A percentile compares a stretch with the other conserved stretches of the same genome.
Conservation (phyloP, 2,329 filamentous ascomycete genomes). For the Didymella keratinophila region DNA sequence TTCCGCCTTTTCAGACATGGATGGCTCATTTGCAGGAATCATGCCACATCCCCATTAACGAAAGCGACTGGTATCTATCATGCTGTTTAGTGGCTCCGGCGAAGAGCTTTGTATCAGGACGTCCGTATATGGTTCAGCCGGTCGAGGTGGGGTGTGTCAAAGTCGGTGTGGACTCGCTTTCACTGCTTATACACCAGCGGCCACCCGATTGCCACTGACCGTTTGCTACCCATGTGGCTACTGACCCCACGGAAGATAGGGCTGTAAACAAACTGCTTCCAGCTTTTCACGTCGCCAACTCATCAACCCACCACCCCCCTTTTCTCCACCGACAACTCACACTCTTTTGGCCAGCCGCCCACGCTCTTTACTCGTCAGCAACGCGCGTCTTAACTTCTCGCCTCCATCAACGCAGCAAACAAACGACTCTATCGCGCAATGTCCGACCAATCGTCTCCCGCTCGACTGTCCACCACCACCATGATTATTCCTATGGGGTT, state of each 20-base stretch:
- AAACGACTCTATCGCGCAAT: background rate
- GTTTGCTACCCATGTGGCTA: background rate
- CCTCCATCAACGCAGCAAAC: background rate
- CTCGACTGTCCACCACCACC: background rate
- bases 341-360: background rate
- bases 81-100: background rate
- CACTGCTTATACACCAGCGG: background rate
- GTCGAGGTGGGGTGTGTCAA: background rate
- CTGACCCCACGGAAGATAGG: background rate
- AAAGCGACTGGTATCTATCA: no score
- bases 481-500: constrained; percentile 27
- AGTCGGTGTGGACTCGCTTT: background rate
- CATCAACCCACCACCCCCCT: background rate
- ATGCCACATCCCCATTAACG: no score
- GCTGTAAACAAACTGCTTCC: background rate
- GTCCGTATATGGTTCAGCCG: background rate
- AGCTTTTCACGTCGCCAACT: background rate
- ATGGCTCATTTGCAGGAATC: no score
- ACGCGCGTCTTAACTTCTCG: background rate
- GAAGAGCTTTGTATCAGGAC: background rate
- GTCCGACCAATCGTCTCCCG: background rate
- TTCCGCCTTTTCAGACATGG: no score
- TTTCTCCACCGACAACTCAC: background rate
- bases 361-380: background rate
- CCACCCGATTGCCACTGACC: background rate